A percentile compares a stretch with the other conserved stretches of the same genome.
Evolutionary conservation across 805 yeast genomes (phyloP).

Genomic region (Kluyveromyces nonfermentans): DNA sequence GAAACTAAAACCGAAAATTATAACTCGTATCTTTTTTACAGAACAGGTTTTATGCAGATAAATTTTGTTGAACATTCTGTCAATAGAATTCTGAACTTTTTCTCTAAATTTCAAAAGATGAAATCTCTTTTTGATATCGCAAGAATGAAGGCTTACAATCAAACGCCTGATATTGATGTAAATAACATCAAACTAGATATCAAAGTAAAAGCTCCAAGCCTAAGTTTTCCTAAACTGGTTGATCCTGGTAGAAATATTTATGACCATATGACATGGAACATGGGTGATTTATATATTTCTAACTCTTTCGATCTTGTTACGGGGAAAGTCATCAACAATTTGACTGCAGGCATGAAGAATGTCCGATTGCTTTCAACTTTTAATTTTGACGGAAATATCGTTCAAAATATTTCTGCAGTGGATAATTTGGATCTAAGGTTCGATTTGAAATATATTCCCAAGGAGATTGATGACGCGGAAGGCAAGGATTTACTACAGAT

Average conservation of each 20-base stretch:
- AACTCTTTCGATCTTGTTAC: conserved; percentile 43
- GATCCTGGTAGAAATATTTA: conserved; percentile 34
- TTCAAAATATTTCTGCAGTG: conserved; percentile 55
- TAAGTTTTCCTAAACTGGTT: conserved; percentile 61
- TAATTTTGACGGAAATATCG: conserved; percentile 34
- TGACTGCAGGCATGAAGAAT: conserved; percentile 62
- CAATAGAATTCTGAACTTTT: conserved; percentile 52
- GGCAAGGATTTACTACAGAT: conserved; percentile 32
- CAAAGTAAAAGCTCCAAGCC: conserved; percentile 67
- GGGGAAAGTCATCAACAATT: conserved; percentile 38
- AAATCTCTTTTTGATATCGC: conserved; percentile 85
- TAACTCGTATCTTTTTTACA: conserved; percentile 29
- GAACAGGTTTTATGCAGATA: conserved; percentile 66
- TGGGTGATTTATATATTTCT: conserved; percentile 72
- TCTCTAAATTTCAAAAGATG: conserved; percentile 73
- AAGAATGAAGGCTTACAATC: conserved; percentile 78
- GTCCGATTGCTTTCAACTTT: conserved; percentile 60
- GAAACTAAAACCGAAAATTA: conserved; percentile 38
- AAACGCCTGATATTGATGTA: conserved; percentile 52
- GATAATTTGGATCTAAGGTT: conserved; percentile 56
- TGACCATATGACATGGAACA: conserved; percentile 58
- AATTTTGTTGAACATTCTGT: conserved; percentile 79
- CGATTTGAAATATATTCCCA: conserved; percentile 38
- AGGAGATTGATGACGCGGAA: conserved; percentile 29
- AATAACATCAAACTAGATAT: conserved; percentile 62